Percentiles rank a stretch among this genome's conserved stretches.
phyloP scores from a whole-genome alignment of 1,284 basidiomycete genomes.

The Ceratobasidium sp. region DNA sequence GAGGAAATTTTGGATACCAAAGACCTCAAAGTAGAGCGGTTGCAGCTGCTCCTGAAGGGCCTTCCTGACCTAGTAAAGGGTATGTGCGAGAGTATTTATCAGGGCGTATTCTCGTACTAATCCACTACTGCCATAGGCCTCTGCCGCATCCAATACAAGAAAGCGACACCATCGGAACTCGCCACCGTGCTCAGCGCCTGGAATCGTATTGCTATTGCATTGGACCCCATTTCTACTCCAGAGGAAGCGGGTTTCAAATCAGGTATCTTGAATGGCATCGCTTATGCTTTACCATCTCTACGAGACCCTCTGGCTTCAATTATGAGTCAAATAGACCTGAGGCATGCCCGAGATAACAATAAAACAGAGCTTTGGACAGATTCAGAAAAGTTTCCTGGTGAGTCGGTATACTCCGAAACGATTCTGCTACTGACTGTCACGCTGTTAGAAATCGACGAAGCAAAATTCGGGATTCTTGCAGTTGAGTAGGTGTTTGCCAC shows the following conservation, averaged over 20 bases:
- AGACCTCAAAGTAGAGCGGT: conserved; percentile 58
- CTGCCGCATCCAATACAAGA: conserved; percentile 30
- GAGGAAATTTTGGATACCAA: conserved; percentile 75
- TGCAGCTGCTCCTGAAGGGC: conserved; percentile 73
- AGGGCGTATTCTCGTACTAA: conserved; percentile 64
- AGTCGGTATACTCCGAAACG: not conserved
- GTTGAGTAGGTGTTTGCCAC: conserved; percentile 42
- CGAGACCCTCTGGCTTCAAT: conserved; percentile 62
- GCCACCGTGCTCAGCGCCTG: conserved; percentile 79
- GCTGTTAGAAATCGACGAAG: conserved; percentile 13
- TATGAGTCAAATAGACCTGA: conserved; percentile 66
- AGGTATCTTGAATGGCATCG: conserved; percentile 70
- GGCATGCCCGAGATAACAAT: conserved; percentile 70
- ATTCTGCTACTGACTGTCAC: conserved; percentile 49
- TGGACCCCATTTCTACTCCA: conserved; percentile 57
- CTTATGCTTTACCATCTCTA: conserved; percentile 72
- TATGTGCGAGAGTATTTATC: conserved; percentile 87
- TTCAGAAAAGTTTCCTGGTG: conserved; percentile 68
- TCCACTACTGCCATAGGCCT: not conserved
- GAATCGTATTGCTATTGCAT: conserved; percentile 72
- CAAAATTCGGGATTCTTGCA: conserved; percentile 37
- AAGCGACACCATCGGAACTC: conserved; percentile 77
- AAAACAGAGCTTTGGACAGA: conserved; percentile 80
- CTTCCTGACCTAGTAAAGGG: conserved; percentile 91
- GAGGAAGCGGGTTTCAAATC: conserved; percentile 67